Evolutionary conservation across 106 monocot genomes (phyloP).

Genomic region (Dioscorea dumetorum): DNA sequence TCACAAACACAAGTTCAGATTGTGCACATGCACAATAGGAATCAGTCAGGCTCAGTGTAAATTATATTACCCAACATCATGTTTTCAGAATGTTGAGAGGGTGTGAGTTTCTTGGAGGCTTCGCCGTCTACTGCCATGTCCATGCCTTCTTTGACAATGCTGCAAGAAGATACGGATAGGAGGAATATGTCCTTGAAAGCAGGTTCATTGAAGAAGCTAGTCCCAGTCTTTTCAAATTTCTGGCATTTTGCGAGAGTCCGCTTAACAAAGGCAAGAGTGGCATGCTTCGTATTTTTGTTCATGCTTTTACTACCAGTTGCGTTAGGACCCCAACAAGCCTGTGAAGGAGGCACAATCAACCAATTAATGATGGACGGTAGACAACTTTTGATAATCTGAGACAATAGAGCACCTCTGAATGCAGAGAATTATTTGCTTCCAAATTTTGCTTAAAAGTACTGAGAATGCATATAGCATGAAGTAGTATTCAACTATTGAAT

Average conservation of each 20-base stretch:
- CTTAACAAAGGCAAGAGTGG: conserved; percentile 37
- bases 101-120: neutral
- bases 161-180: conserved; percentile 17
- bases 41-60: no score
- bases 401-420: no score
- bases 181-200: conserved; percentile 40
- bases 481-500: no score
- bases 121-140: conserved; percentile 9
- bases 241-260: conserved; percentile 36
- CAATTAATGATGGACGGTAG: no score
- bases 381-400: no score
- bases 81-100: no score
- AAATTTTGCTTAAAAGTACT: no score
- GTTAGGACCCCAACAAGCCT: conserved; percentile 32
- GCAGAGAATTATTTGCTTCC: no score
- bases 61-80: no score
- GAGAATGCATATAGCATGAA: no score
- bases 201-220: conserved; percentile 40
- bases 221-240: conserved; percentile 38
- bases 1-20: no score
- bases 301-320: conserved; percentile 40
- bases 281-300: conserved; percentile 32
- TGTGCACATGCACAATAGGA: no score
- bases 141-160: conserved; percentile 3
- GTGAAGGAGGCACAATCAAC: neutral